Evolutionary conservation across 139 green algal species (phyloP).

Genomic region (Coelastrella sp.): DNA sequence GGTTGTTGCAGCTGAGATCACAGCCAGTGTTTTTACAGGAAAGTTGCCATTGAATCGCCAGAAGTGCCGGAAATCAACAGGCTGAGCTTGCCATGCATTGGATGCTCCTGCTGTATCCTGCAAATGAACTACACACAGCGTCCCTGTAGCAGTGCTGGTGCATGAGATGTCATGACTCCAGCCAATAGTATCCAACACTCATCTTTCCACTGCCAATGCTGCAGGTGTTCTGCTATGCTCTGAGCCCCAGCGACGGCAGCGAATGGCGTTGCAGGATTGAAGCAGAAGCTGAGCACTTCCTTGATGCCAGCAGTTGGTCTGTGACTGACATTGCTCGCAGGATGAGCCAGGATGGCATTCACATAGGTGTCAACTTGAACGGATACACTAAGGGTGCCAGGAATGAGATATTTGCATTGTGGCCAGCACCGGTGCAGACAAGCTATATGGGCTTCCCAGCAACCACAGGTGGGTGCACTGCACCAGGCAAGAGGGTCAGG

Average conservation of each 20-base stretch:
- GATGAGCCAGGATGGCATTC: conserved; percentile 80
- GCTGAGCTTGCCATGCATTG: no score
- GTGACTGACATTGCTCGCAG: conserved; percentile 67
- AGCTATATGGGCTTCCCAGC: conserved; percentile 94
- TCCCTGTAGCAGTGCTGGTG: no score
- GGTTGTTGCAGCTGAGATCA: not conserved
- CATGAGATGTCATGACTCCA: no score
- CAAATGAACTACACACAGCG: no score
- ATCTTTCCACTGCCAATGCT: conserved; percentile 29
- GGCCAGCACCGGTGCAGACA: conserved; percentile 85
- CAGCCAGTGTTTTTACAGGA: not conserved
- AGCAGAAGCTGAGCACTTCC: conserved; percentile 83
- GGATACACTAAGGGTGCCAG: conserved; percentile 95
- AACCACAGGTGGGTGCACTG: conserved; percentile 60
- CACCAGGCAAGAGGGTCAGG: not conserved
- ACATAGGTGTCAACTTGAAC: conserved; percentile 91
- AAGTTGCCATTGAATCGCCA: no score
- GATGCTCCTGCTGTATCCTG: no score
- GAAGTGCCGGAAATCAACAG: no score
- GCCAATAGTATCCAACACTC: no score
- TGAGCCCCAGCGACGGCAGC: conserved; percentile 78
- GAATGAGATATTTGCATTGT: conserved; percentile 94
- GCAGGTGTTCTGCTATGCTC: conserved; percentile 91
- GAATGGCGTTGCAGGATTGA: conserved; percentile 85
- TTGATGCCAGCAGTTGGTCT: conserved; percentile 74